Evolutionary conservation across 768 basidiomycete genomes (phyloP).

Genomic region (Dioszegia crocea): DNA sequence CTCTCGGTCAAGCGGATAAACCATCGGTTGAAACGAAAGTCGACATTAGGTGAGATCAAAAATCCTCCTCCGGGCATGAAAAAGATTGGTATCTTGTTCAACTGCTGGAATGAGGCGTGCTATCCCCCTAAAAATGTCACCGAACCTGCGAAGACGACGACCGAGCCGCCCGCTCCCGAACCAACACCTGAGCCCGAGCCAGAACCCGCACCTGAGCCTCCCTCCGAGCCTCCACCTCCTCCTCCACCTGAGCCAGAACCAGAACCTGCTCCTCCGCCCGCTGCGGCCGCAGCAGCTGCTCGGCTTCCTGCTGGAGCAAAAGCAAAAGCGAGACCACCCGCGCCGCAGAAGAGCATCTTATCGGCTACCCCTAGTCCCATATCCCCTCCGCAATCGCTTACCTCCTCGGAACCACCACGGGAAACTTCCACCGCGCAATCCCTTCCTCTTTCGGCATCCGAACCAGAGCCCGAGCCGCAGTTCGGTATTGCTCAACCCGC

Average conservation of each 20-base stretch:
- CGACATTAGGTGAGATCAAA: not conserved
- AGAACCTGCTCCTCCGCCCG: slow-evolving; percentile 3
- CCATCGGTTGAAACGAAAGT: slow-evolving; percentile 2
- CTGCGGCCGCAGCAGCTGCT: not conserved
- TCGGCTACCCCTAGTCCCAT: not conserved
- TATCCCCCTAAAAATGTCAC: slow-evolving; percentile 7
- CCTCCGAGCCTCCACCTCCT: too few relatives aligned
- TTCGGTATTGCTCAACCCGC: too few relatives aligned
- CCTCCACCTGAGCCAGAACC: too few relatives aligned
- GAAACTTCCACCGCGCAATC: too few relatives aligned
- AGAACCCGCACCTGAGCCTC: not conserved
- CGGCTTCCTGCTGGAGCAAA: not conserved
- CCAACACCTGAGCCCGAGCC: slow-evolving; percentile 1
- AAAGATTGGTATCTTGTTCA: slow-evolving; percentile 9
- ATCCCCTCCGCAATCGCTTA: not conserved
- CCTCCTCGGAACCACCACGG: too few relatives aligned
- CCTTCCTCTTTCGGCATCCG: too few relatives aligned
- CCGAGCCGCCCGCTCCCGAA: not conserved
- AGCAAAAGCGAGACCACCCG: not conserved
- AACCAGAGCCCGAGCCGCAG: too few relatives aligned
- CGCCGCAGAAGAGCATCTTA: not conserved
- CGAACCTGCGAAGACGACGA: not conserved
- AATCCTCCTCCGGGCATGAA: slow-evolving; percentile 9
- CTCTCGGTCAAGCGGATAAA: slow-evolving; percentile 12
- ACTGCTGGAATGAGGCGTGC: slow-evolving; percentile 10